These are phyloP conservation scores for Oryza longistaminata DNA, from an alignment of 176 grass and related monocot genomes.

Conservation along the genomic window DNA sequence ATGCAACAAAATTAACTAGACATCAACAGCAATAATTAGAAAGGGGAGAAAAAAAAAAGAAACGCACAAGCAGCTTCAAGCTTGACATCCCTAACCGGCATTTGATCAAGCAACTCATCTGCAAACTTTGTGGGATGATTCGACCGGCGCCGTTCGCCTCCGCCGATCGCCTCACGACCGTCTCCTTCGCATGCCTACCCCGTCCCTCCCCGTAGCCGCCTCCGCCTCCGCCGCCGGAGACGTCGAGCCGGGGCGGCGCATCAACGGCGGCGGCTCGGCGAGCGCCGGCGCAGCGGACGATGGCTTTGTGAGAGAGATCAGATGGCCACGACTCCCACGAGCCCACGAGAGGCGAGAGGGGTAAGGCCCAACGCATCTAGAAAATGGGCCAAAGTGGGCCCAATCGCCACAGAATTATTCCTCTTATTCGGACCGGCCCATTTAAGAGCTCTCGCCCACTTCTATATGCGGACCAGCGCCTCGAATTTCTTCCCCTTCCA, in stretches of 20 bases:
- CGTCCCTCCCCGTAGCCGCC: conserved; percentile 6
- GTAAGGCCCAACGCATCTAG: neutral
- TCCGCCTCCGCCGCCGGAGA: conserved; percentile 31
- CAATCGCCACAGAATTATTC: neutral
- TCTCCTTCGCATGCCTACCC: conserved; percentile 42
- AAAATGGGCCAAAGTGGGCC: neutral
- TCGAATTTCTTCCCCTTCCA: conserved; percentile 28
- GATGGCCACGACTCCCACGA: no score
- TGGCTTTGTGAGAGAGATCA: neutral
- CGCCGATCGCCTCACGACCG: conserved; percentile 29
- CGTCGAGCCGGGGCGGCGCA: conserved; percentile 38
- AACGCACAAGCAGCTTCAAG: neutral
- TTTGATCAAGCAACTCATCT: conserved; percentile 41
- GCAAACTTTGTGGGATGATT: conserved; percentile 29
- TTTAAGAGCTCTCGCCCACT: neutral
- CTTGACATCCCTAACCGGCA: conserved; percentile 8
- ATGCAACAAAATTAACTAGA: neutral
- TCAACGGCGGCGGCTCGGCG: conserved; percentile 38
- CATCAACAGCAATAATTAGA: neutral
- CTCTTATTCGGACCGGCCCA: neutral
- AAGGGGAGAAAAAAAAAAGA: neutral
- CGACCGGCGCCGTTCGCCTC: conserved; percentile 27
- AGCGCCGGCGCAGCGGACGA: neutral
- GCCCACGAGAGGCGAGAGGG: no score
- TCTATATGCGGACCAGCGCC: neutral